Evolutionary conservation across 768 basidiomycete species (phyloP).

Genomic region (Holtermanniella nyarrowii): DNA sequence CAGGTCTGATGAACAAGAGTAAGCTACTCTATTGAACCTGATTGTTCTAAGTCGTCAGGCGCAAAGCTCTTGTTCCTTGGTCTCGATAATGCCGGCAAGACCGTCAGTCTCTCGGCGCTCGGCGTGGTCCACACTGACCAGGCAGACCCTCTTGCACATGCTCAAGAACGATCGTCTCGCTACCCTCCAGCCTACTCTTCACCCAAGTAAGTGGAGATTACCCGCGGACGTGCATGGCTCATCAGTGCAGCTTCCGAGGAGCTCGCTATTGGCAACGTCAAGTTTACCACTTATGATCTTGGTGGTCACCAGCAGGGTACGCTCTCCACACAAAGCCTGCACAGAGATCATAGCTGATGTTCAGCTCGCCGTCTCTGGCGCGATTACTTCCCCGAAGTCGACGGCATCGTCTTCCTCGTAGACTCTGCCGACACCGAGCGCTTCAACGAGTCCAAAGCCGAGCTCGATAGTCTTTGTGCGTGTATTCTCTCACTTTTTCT

Average conservation of each 20-base stretch:
- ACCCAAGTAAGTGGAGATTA: constrained; percentile 76
- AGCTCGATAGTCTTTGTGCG: constrained; percentile 74
- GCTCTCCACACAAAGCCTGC: background rate
- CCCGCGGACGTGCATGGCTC: background rate
- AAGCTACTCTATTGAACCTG: constrained; percentile 2
- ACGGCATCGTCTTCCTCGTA: constrained; percentile 96
- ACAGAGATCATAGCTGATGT: background rate
- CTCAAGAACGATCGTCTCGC: constrained; percentile 97
- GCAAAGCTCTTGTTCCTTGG: constrained; percentile 99
- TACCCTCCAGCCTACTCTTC: constrained; percentile 92
- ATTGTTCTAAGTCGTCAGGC: constrained; percentile 15
- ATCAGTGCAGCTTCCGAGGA: constrained; percentile 97
- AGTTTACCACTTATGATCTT: constrained; percentile 96
- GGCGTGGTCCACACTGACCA: background rate
- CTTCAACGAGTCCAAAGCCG: constrained; percentile 90
- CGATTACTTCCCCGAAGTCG: constrained; percentile 99
- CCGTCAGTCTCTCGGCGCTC: constrained; percentile 48
- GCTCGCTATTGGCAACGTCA: constrained; percentile 94
- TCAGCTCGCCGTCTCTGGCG: constrained; percentile 94
- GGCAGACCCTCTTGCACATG: constrained; percentile 91
- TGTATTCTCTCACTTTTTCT: too few relatives aligned
- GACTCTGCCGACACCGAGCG: constrained; percentile 96
- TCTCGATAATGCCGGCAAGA: constrained; percentile 98
- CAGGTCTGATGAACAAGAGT: constrained; percentile 90
- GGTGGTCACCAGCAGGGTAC: constrained; percentile 94